Percentiles rank a stretch among this genome's conserved stretches.
phyloP scores from a whole-genome alignment of 495 filamentous ascomycete species.

The Daldinia concentrica region DNA sequence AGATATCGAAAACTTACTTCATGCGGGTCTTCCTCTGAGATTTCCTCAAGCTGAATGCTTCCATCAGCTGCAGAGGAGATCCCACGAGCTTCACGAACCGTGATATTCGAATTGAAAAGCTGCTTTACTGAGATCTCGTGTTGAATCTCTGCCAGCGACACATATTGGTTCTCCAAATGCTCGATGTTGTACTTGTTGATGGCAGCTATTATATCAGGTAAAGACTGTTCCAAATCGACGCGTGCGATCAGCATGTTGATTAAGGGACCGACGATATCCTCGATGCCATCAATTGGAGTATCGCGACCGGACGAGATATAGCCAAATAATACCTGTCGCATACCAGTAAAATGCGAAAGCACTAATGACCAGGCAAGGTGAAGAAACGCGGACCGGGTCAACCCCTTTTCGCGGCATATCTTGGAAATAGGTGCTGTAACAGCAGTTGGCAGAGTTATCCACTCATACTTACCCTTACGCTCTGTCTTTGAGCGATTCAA shows the following conservation, averaged over 20 bases:
- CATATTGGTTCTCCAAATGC: constrained; percentile 48
- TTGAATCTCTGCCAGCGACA: constrained; percentile 1
- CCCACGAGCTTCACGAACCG: not conserved
- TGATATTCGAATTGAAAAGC: not conserved
- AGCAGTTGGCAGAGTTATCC: not conserved
- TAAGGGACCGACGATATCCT: not conserved
- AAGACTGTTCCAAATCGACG: constrained; percentile 56
- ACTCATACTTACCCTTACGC: constrained; percentile 44
- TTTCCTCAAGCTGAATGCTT: not conserved
- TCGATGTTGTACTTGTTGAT: constrained; percentile 58
- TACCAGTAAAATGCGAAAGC: constrained; percentile 42
- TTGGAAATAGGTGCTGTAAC: not conserved
- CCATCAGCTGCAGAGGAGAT: not conserved
- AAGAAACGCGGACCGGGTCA: constrained; percentile 32
- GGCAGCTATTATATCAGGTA: constrained; percentile 50
- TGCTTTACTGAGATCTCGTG: not conserved
- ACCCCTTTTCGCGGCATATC: not conserved
- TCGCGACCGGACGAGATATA: not conserved
- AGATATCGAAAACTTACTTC: not conserved
- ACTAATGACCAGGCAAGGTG: constrained; percentile 54
- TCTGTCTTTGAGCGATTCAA: not conserved
- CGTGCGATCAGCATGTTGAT: not conserved
- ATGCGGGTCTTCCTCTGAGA: not conserved
- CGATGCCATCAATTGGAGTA: not conserved
- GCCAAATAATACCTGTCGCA: not conserved